These are phyloP conservation scores for Kodamaea arcana DNA, from an alignment of 1,139 yeast genomes.

Conservation along the genomic window DNA sequence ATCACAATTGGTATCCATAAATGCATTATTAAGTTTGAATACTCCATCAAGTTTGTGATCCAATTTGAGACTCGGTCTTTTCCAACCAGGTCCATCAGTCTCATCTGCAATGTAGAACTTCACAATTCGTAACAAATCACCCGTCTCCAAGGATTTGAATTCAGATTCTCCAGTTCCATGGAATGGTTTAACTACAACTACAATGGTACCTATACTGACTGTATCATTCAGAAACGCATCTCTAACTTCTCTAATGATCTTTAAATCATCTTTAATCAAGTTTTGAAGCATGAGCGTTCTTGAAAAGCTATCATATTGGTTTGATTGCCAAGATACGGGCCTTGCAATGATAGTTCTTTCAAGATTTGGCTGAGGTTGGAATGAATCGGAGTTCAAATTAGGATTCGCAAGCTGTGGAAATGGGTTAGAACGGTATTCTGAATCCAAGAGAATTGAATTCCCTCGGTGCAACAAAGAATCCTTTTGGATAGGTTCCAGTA, in stretches of 20 bases:
- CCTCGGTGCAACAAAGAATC: no score
- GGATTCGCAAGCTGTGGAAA: not conserved
- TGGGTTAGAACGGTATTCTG: not conserved
- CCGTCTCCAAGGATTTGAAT: slow-evolving; percentile 25
- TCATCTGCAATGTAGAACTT: slow-evolving; percentile 22
- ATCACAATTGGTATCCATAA: not conserved
- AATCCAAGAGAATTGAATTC: not conserved
- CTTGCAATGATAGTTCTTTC: slow-evolving; percentile 13
- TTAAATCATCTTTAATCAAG: slow-evolving; percentile 13
- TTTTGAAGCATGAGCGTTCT: slow-evolving; percentile 28
- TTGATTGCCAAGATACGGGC: slow-evolving; percentile 13
- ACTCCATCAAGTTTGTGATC: not conserved
- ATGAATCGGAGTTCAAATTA: not conserved
- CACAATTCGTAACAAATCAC: slow-evolving; percentile 32
- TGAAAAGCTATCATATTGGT: slow-evolving; percentile 24
- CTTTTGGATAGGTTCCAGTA: no score
- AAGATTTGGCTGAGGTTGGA: not conserved
- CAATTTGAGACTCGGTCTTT: not conserved
- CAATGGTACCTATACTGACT: slow-evolving; percentile 31
- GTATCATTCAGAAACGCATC: slow-evolving; percentile 29
- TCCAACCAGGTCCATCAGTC: not conserved
- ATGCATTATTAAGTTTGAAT: not conserved
- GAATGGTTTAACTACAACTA: slow-evolving; percentile 34
- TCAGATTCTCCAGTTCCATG: slow-evolving; percentile 21
- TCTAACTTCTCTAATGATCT: slow-evolving; percentile 20